Evolutionary conservation across 2,329 filamentous ascomycete genomes (phyloP).

Genomic region (Phaeosphaeriaceae sp.): DNA sequence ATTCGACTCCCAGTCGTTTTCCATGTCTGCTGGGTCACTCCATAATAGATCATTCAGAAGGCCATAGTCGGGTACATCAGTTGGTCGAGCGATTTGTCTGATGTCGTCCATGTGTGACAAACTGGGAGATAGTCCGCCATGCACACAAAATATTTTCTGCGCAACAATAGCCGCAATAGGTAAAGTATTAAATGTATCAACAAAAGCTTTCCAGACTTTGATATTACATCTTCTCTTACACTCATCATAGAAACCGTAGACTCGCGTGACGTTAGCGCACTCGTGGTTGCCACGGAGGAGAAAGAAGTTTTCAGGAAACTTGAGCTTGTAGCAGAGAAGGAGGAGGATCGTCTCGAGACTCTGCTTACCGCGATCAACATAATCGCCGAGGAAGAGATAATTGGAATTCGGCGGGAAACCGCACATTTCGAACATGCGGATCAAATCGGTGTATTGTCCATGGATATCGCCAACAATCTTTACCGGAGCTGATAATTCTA

Average conservation of each 20-base stretch:
- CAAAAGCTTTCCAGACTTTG: constrained; percentile 97
- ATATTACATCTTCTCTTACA: constrained; percentile 96
- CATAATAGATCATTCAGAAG: constrained; percentile 93
- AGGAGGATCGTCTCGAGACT: constrained; percentile 93
- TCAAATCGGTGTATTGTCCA: constrained; percentile 94
- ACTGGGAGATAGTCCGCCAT: constrained; percentile 90
- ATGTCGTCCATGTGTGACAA: constrained; percentile 98
- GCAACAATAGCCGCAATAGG: constrained; percentile 97
- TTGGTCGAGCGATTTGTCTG: constrained; percentile 90
- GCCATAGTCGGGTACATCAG: constrained; percentile 96
- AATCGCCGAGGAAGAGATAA: constrained; percentile 93
- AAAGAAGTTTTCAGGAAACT: constrained; percentile 98
- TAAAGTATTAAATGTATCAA: constrained; percentile 94
- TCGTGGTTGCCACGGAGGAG: constrained; percentile 93
- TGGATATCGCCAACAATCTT: constrained; percentile 98
- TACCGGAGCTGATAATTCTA: constrained; percentile 92
- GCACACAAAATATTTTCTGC: constrained; percentile 96
- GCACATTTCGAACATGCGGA: constrained; percentile 98
- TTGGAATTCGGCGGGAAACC: constrained; percentile 92
- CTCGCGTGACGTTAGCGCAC: constrained; percentile 92
- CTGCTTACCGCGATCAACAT: constrained; percentile 95
- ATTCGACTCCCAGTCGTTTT: constrained; percentile 96
- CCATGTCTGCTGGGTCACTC: constrained; percentile 98
- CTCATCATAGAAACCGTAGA: constrained; percentile 98
- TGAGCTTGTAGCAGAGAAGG: constrained; percentile 94